Evolutionary conservation across 1,284 basidiomycete species (phyloP), one percentile per base, ranked within the genome.

Genomic region (Puccinia hordei): DNA sequence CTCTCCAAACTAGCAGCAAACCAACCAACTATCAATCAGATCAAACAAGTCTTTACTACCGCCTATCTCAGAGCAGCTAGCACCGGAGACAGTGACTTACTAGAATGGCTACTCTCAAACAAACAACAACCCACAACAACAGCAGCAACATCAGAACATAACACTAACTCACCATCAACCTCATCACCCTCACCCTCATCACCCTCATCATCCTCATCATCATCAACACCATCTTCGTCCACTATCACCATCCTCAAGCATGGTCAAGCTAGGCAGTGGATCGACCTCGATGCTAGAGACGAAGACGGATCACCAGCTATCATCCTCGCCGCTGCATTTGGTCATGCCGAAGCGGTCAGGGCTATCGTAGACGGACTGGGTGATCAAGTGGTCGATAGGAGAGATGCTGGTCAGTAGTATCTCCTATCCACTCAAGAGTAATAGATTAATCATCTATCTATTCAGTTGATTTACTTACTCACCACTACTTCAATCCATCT

Each of bases 261-360:
- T 2, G 71, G 78, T 35, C 68, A 73, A 15, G 15, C 78, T 3
- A 51, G 71, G 9, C 41, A 73, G 17, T 73, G 57, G 55, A 55
- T 80, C 27, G 61, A 80, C 46, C 38, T 73, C 15, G 69, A 80
- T 8, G 69, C 69, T 9, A 63, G 55, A 22, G 78, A 80, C 35
- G 57, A 73, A 33, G 78, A 80, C 73, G 71, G 78, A 22, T 73
- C 78, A 0, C 78, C 78, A 15, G 68, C 78, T 57, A 73, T 80
- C 69, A 68, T 80, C 41, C 78, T 80, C n/a, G 78, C 78, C 13
- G 71, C 78, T 22, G 69, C 78, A 4, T 80, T 80, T 53, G 69
- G 71, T 57, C 78, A 80, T 80, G 57, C 69, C 24, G 78, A 80
- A 24, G 78, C 71, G 0, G 78, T 80, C 49, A 65, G 71, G 15